Conservation (phyloP, 2,329 filamentous ascomycete genomes). For the Hypoxylon sp. region DNA sequence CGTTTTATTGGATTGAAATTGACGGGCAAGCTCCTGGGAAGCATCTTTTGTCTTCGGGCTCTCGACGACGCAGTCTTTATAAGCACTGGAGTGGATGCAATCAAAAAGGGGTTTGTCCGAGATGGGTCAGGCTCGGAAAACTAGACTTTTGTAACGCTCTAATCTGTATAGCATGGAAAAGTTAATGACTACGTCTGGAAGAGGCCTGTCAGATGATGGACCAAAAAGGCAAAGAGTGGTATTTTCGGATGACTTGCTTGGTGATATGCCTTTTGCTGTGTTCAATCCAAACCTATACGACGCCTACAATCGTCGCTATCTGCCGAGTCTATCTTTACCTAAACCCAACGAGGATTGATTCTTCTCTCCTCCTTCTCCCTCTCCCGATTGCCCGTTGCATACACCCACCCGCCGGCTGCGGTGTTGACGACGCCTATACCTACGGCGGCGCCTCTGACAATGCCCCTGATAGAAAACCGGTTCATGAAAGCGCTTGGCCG, state of each 20-base stretch:
- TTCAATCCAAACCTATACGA: too few relatives aligned
- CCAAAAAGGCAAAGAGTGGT: background rate
- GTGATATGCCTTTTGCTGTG: too few relatives aligned
- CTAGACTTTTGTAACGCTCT: background rate
- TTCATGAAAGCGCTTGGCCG: conserved; percentile 46
- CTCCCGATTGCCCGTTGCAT: conserved; percentile 59
- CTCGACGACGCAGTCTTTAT: background rate
- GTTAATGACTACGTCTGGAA: too few relatives aligned
- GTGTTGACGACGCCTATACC: conserved; percentile 59
- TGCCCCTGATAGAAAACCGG: conserved; percentile 56
- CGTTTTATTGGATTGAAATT: conserved; percentile 39
- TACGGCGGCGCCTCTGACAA: conserved; percentile 59
- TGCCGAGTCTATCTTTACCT: conserved; percentile 35
- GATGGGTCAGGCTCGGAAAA: background rate
- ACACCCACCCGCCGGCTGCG: conserved; percentile 60
- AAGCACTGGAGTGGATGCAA: background rate
- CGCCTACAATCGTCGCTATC: background rate
- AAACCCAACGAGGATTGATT: conserved; percentile 61
- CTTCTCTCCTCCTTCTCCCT: conserved; percentile 57
- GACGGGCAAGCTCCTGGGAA: background rate
- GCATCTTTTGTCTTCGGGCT: background rate
- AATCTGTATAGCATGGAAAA: too few relatives aligned
- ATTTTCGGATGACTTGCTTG: background rate
- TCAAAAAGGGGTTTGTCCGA: background rate
- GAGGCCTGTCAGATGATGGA: too few relatives aligned